Evolutionary conservation across 2,329 filamentous ascomycete genomes (phyloP), one percentile per base, ranked within the genome.

Genomic region (Balansia obtecta): DNA sequence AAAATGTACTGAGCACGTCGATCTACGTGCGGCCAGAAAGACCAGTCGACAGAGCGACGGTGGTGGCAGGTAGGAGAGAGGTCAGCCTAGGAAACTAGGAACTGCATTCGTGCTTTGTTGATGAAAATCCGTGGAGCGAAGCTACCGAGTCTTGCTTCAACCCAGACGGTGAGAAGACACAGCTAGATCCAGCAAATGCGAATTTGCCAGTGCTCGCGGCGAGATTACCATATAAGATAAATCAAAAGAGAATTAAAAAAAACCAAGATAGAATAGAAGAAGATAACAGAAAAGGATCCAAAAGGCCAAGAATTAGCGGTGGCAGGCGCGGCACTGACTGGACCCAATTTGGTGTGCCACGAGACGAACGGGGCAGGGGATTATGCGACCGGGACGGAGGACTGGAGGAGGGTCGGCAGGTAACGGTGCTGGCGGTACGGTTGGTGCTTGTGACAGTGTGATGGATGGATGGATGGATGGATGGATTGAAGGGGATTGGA

Each of bases 401-500:
- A 15, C 22, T 13, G 20, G 30, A n/a, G 39, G 15, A 50, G 49
- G 49, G 43, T 42, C 20, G 44, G 20, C n/a, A 33, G 44, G 22
- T 34, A 6, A 18, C 13, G 49, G 37, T 18, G 38, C 30, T 34
- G 43, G 47, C 32, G 38, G 39, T 34, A 7, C 7, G 4, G 43
- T 40, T 18, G 38, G 39, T 34, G 22, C 15, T 42, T 32, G 12
- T 16, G 15, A n/a, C 39, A n/a, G 38, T 22, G 50, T 45, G 46
- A 48, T 48, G 20, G 20, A 48, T 48, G 41, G 44, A 48, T 40
- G 50, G 46, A 48, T 48, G 20, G 20, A 48, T 48, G 41, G 44
- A 48, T 40, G 50, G 45, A n/a, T 44, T 46, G 45, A 20, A 44
- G 49, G 39, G 44, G 45, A 51, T 33, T 49, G 45, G n/a, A 18